Conservation (phyloP, 2,329 filamentous ascomycete genomes). For the Ophiostoma tasmaniense region DNA sequence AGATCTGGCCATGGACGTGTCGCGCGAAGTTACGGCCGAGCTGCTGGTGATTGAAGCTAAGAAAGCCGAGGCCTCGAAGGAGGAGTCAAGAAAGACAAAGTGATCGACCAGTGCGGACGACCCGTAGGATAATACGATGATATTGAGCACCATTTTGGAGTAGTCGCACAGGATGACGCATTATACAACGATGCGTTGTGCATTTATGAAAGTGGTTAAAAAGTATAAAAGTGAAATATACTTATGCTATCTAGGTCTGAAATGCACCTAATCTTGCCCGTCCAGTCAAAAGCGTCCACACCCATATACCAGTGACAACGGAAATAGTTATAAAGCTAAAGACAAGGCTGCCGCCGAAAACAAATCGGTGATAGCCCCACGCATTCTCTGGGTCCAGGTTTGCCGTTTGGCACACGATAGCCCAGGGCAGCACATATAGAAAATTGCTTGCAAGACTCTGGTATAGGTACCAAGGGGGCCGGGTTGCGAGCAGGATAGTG, state of each 20-base stretch:
- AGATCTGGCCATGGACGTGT: conserved; percentile 32
- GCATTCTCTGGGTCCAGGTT: conserved; percentile 44
- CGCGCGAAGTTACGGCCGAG: conserved; percentile 24
- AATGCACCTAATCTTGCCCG: background rate
- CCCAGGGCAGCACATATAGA: conserved; percentile 62
- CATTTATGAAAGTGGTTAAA: too few species aligned
- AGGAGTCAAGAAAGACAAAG: background rate
- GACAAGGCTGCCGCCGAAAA: conserved; percentile 61
- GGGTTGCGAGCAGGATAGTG: conserved; percentile 54
- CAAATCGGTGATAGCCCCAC: conserved; percentile 58
- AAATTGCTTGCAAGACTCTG: conserved; percentile 60
- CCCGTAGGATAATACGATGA: background rate
- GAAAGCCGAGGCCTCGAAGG: background rate
- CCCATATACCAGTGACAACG: conserved; percentile 43
- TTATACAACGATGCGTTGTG: too few species aligned
- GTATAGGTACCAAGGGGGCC: conserved; percentile 58
- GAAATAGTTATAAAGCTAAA: conserved; percentile 55
- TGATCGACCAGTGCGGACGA: background rate
- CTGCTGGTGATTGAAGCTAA: background rate
- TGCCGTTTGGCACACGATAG: conserved; percentile 49
- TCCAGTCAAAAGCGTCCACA: conserved; percentile 39
- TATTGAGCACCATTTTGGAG: too few species aligned
- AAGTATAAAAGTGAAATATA: too few species aligned
- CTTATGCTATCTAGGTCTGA: background rate
- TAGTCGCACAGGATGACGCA: too few species aligned